Base-by-base conservation (phyloP, 176 grass and related monocot genomes). In the Otatea glauca region DNA sequence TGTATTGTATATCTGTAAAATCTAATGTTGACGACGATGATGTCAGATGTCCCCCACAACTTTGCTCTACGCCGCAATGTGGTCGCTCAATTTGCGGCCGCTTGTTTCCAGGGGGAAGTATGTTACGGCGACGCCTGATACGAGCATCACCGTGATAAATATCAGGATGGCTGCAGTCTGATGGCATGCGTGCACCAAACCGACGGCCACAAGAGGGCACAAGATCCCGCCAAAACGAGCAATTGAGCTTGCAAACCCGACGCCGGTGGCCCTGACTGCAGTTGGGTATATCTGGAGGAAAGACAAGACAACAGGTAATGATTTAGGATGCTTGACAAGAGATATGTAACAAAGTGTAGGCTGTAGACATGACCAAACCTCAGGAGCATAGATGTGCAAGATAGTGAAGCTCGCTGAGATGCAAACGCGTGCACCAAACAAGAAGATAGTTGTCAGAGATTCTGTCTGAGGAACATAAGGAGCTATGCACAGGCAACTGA, bases 61-160 rank as follows among this genome's bases (percentile, higher is more conserved):
- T 88, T 38, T 14, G 54, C 42, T 75, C 82, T 59, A 94, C 6
- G 71, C 53, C 6, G 62, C 70, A 6, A 93, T 83, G 77, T 93
- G 91, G 70, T 98, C 96, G 50, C 85, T 95, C 76, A 98, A 49
- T 44, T 79, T 90, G 18, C 89, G 77, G 38, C 93, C 93, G 5
- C 88, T 95, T 16, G 96, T 98, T 47, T 98, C 96, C 16, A 95
- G 69, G 18, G 96, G 96, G 49, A 98, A 93, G 85, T 90, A 98
- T 0, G 88, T 88, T 7, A 92, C 89, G 0, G 93, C 87, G 0
- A 92, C 5, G 2, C 80, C 87, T 5, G 96, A 90, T 10, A 83
- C 79, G 11, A 95, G 85, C 87, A 95, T 98, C 61, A 92, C 93
- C 0, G 88, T 64, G 76, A 92, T 85, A 77, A 98, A 95, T 74